Evolutionary conservation across 106 monocot genomes (phyloP).

Genomic region (Platanthera guangdongensis): DNA sequence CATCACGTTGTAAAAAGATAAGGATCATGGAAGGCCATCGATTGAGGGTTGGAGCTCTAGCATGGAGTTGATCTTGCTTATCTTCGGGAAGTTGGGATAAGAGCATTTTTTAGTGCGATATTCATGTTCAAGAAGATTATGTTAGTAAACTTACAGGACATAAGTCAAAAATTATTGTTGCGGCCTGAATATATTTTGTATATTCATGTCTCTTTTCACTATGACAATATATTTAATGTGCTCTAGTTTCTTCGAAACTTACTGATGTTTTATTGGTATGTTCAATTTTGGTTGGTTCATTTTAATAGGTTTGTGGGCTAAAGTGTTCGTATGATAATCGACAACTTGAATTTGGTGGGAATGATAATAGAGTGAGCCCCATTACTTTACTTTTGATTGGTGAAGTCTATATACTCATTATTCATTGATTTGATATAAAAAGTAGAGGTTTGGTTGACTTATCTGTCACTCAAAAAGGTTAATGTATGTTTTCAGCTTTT

Average conservation of each 20-base stretch:
- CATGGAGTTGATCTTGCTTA: constrained; percentile 88
- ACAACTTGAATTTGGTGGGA: constrained; percentile 94
- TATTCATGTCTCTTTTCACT: not conserved
- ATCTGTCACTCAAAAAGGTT: too few relatives aligned
- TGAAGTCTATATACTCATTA: not conserved
- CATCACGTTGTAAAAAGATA: constrained; percentile 65
- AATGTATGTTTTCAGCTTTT: too few relatives aligned
- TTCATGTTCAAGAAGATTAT: constrained; percentile 84
- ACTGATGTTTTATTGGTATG: too few relatives aligned
- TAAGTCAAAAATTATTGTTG: constrained; percentile 69
- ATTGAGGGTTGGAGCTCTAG: constrained; percentile 73
- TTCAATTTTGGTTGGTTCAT: not conserved
- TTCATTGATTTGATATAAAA: too few relatives aligned
- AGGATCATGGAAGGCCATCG: constrained; percentile 90
- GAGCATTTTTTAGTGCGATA: constrained; percentile 79
- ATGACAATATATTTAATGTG: not conserved
- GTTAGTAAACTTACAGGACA: constrained; percentile 77
- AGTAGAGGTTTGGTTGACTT: too few relatives aligned
- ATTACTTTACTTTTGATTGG: constrained; percentile 1
- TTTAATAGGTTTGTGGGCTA: constrained; percentile 65
- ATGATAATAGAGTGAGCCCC: constrained; percentile 80
- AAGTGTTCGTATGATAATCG: constrained; percentile 99
- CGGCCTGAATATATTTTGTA: not conserved
- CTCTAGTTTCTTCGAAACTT: too few relatives aligned
- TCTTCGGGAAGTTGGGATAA: constrained; percentile 93